Evolutionary conservation across 148 eudicot genomes (phyloP).

Genomic region (Rhododendron vialii): DNA sequence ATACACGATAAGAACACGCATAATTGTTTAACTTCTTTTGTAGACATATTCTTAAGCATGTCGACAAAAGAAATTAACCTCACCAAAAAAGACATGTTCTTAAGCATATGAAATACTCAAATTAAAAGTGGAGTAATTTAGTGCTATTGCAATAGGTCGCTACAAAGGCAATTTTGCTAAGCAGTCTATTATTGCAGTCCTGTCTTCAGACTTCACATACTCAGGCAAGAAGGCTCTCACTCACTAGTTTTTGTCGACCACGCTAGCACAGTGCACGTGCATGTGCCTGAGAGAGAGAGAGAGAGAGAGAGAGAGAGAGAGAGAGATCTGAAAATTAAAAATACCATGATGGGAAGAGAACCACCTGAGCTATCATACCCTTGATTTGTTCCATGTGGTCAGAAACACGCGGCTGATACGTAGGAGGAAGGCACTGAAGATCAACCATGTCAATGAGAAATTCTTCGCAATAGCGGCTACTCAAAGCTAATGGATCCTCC

Average conservation of each 20-base stretch:
- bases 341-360: background rate
- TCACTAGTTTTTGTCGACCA: background rate
- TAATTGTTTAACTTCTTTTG: background rate
- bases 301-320: background rate
- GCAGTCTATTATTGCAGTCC: background rate
- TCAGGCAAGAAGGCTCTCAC: background rate
- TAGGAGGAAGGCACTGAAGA: conserved; percentile 84
- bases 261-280: background rate
- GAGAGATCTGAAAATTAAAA: background rate
- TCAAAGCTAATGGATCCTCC: conserved; percentile 65
- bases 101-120: background rate
- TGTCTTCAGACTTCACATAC: background rate
- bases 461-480: conserved; percentile 63
- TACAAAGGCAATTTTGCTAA: background rate
- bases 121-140: background rate
- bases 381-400: conserved; percentile 75
- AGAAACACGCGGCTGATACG: conserved; percentile 82
- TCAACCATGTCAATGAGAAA: conserved; percentile 72
- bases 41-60: background rate
- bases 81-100: background rate
- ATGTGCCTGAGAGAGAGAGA: background rate
- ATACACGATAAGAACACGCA: background rate
- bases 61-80: no score
- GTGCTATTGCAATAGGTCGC: background rate
- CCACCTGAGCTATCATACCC: conserved; percentile 75